Conservation (phyloP, 345 rosid genomes). For the Corymbia maculata region DNA sequence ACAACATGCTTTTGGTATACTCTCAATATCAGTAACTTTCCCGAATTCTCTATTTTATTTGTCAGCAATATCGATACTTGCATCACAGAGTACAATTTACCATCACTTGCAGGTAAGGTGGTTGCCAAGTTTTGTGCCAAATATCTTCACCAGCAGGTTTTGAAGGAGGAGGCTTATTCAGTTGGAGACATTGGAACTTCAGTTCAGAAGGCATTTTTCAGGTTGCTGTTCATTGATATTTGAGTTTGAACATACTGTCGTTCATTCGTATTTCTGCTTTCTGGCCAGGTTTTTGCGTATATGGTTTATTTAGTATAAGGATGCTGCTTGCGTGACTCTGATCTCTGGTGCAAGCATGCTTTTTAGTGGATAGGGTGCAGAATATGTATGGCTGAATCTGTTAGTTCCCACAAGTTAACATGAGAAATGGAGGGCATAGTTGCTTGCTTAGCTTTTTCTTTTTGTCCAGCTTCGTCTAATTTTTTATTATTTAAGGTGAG, state of each 20-base stretch:
- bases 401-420: background rate
- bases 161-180: conserved; percentile 51
- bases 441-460: background rate
- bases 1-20: background rate
- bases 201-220: conserved; percentile 70
- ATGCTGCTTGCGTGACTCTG: background rate
- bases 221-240: conserved; percentile 24
- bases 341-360: background rate
- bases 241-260: background rate
- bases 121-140: conserved; percentile 94
- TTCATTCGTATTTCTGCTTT: background rate
- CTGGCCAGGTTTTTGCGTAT: background rate
- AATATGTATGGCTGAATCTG: background rate
- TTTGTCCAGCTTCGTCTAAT: background rate
- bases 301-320: background rate
- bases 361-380: background rate
- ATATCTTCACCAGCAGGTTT: conserved; percentile 81
- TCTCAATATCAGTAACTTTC: background rate
- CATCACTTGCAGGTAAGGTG: conserved; percentile 61
- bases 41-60: background rate
- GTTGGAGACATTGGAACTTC: conserved; percentile 73
- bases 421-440: background rate
- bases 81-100: background rate
- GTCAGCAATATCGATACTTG: background rate
- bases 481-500: background rate